A percentile compares a stretch with the other conserved stretches of the same genome.
Evolutionary conservation across 805 yeast genomes (phyloP).

Genomic region (Komagataella phaffii): DNA sequence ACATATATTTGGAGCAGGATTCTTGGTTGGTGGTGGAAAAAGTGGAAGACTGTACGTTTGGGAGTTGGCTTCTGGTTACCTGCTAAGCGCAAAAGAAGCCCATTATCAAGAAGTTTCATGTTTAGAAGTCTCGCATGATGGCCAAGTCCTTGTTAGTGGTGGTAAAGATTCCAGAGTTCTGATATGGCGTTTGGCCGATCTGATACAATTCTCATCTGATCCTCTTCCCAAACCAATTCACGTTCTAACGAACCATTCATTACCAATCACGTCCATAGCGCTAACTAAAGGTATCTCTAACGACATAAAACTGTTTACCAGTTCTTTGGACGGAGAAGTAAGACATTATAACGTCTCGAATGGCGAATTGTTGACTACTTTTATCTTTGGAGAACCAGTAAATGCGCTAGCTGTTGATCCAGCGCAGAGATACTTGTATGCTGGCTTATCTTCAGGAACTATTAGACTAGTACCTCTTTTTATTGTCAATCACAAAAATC

Average conservation of each 20-base stretch:
- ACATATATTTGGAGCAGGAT: slow-evolving; percentile 22
- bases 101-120: slow-evolving; percentile 70
- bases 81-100: slow-evolving; percentile 60
- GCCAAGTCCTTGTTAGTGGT: slow-evolving; percentile 56
- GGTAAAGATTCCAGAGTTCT: slow-evolving; percentile 72
- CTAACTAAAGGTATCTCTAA: slow-evolving; percentile 33
- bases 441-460: slow-evolving; percentile 53
- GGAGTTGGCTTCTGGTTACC: slow-evolving; percentile 70
- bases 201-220: slow-evolving; percentile 30
- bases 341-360: slow-evolving; percentile 49
- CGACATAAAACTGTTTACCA: slow-evolving; percentile 55
- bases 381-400: slow-evolving; percentile 50
- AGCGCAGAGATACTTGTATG: slow-evolving; percentile 61
- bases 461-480: slow-evolving; percentile 45
- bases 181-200: slow-evolving; percentile 59
- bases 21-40: slow-evolving; percentile 60
- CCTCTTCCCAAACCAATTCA: neutral
- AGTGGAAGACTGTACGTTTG: slow-evolving; percentile 75
- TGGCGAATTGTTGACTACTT: slow-evolving; percentile 45
- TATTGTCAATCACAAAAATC: slow-evolving; percentile 20
- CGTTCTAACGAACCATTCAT: slow-evolving; percentile 32
- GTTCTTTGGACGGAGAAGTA: slow-evolving; percentile 63
- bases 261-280: slow-evolving; percentile 26
- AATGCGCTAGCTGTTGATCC: slow-evolving; percentile 58
- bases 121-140: slow-evolving; percentile 47